phyloP scores from a whole-genome alignment of 495 filamentous ascomycete species.

The Penicillium crystallinum region DNA sequence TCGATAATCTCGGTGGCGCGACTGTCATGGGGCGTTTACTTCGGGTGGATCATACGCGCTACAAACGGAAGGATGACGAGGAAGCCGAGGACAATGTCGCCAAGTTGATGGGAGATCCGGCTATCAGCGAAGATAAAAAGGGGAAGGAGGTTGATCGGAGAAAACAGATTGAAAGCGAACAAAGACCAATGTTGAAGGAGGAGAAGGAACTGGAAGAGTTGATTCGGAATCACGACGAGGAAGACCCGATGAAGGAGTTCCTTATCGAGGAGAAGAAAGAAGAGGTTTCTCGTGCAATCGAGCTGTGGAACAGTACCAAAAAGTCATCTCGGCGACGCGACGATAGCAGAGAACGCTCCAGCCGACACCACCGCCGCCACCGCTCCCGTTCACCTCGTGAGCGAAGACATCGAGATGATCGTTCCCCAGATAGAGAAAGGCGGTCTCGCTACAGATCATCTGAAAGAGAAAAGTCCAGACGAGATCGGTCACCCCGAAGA shows the following conservation, averaged over 20 bases:
- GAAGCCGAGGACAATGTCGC: slow-evolving; percentile 58
- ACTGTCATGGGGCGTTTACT: slow-evolving; percentile 74
- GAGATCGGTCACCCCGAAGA: slow-evolving; percentile 24
- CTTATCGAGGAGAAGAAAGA: slow-evolving; percentile 84
- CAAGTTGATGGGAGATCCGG: slow-evolving; percentile 31
- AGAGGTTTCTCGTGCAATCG: slow-evolving; percentile 68
- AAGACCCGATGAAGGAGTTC: slow-evolving; percentile 95
- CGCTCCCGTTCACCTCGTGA: slow-evolving; percentile 34
- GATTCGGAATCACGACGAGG: slow-evolving; percentile 79
- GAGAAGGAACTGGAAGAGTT: slow-evolving; percentile 74
- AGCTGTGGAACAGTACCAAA: slow-evolving; percentile 44
- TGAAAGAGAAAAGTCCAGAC: slow-evolving; percentile 20
- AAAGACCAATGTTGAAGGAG: slow-evolving; percentile 52
- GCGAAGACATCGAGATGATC: slow-evolving; percentile 30
- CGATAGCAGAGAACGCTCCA: slow-evolving; percentile 34
- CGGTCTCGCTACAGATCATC: slow-evolving; percentile 25
- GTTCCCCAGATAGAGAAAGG: slow-evolving; percentile 30
- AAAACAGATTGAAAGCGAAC: slow-evolving; percentile 35
- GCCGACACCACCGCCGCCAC: slow-evolving; percentile 55
- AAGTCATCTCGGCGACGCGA: slow-evolving; percentile 35
- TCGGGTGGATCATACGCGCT: slow-evolving; percentile 86
- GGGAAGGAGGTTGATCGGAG: slow-evolving; percentile 36
- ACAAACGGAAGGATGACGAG: slow-evolving; percentile 84
- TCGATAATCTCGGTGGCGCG: slow-evolving; percentile 89
- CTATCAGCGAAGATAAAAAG: slow-evolving; percentile 11